These are phyloP conservation scores for Jatropha curcas DNA, from an alignment of 345 rosid species.

Conservation along the genomic window DNA sequence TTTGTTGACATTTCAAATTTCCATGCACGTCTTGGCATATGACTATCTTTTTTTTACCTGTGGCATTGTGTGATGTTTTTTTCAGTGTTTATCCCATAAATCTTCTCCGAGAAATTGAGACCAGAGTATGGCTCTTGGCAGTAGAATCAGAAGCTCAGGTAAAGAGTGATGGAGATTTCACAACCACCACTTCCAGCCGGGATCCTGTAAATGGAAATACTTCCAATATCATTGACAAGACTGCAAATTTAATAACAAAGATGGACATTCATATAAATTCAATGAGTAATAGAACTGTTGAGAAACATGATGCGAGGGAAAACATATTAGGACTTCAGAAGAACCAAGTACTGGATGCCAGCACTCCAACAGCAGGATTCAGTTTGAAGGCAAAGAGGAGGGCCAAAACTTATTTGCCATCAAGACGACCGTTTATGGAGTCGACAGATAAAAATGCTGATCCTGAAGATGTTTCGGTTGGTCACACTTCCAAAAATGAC, in stretches of 20 bases:
- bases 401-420: conserved; percentile 65
- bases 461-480: conserved; percentile 53
- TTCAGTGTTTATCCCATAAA: conserved; percentile 87
- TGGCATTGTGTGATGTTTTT: conserved; percentile 23
- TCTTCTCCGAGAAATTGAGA: conserved; percentile 95
- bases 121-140: conserved; percentile 95
- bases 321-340: conserved; percentile 46
- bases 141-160: conserved; percentile 93
- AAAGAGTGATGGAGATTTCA: conserved; percentile 63
- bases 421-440: conserved; percentile 59
- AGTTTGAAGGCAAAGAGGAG: conserved; percentile 71
- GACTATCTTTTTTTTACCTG: conserved; percentile 29
- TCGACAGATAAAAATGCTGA: conserved; percentile 54
- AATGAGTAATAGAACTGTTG: conserved; percentile 53
- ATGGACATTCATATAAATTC: conserved; percentile 90
- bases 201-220: conserved; percentile 49
- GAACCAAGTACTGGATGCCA: conserved; percentile 56
- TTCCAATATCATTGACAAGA: conserved; percentile 72
- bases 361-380: conserved; percentile 44
- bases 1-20: conserved; percentile 20
- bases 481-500: conserved; percentile 51
- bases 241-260: conserved; percentile 78
- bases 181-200: conserved; percentile 39
- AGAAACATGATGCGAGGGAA: conserved; percentile 66
- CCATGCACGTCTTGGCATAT: conserved; percentile 2